phyloP scores from a whole-genome alignment of 441 rosid species.

The Adansonia gregorii region DNA sequence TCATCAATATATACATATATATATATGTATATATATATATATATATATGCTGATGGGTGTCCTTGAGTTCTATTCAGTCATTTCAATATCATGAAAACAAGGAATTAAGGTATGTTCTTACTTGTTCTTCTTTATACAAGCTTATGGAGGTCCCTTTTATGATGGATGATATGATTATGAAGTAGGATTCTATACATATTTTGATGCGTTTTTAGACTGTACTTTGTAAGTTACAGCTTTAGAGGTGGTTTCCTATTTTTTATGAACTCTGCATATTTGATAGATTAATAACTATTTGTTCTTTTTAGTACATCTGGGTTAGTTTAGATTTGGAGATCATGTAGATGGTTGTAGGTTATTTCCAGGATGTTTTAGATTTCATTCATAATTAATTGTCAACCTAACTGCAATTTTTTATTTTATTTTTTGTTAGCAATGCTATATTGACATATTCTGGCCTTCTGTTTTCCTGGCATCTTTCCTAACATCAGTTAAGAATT shows the following conservation, averaged over 20 bases:
- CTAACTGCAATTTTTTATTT: not conserved
- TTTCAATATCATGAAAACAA: constrained; percentile 8
- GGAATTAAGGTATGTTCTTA: constrained; percentile 6
- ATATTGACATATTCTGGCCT: not conserved
- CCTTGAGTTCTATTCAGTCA: not conserved
- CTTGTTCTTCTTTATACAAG: not conserved
- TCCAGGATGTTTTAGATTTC: too few relatives aligned
- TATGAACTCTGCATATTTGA: constrained; percentile 1
- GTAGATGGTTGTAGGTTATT: not conserved
- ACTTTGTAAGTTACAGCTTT: not conserved
- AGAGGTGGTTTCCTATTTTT: not conserved
- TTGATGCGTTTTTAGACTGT: not conserved
- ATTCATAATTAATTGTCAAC: not conserved
- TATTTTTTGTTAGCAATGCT: not conserved
- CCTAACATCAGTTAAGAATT: not conserved
- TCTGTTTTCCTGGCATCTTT: not conserved
- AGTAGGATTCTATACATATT: not conserved
- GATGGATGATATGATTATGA: not conserved
- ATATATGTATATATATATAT: too few relatives aligned
- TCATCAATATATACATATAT: not conserved
- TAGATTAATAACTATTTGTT: not conserved
- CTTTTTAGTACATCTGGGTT: not conserved
- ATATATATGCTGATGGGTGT: not conserved
- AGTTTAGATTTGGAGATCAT: not conserved
- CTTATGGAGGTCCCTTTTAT: not conserved